Base-by-base conservation (phyloP, 108 stramenopile species). In the Skeletonema marinoi region DNA sequence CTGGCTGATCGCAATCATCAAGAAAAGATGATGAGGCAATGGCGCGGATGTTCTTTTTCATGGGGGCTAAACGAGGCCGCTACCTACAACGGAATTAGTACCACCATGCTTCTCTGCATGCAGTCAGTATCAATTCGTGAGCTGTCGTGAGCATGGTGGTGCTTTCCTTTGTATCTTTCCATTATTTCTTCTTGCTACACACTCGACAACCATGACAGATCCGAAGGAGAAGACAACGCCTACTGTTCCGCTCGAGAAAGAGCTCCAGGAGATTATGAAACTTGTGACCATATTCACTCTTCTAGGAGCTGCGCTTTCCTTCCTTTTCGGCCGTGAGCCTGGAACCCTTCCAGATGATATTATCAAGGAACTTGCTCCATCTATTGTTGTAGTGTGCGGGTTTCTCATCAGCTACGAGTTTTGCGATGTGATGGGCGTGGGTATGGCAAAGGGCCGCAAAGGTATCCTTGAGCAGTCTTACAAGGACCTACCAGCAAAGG, bases 351-450 rank as follows among this genome's bases (percentile, higher is more conserved):
- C 77, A 6, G 65, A 58, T 5, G 61, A 74, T 25, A 60, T 76
- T 36, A 7, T 35, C 44, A 17, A 14, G 11, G 75, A 81, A 56
- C 16, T 81, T 36, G 68, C 75, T 14, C 80, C 80, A 10, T 31
- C 70, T 6, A 16, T 81, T 32, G 64, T 71, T 65, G 63, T 61
- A 6, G 38, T 82, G 32, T 82, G 72, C 31, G 32, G 41, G 29
- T 82, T 82, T 68, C 59, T 82, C 30, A 31, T 74, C 5, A 39
- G 62, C n/a, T 82, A 82, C 38, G 32, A 30, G 19, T 6, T 74
- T 4, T 65, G 25, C 35, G 81, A 82, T 78, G 77, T 78, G 14
- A 78, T 82, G 81, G 71, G 50, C 14, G 81, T 82, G 14, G 81
- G 81, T 30, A 54, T 66, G 31, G 77, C 81, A 51, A 82, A 82